Base-by-base conservation (phyloP, 768 basidiomycete species). In the Coprinopsis cinerea region DNA sequence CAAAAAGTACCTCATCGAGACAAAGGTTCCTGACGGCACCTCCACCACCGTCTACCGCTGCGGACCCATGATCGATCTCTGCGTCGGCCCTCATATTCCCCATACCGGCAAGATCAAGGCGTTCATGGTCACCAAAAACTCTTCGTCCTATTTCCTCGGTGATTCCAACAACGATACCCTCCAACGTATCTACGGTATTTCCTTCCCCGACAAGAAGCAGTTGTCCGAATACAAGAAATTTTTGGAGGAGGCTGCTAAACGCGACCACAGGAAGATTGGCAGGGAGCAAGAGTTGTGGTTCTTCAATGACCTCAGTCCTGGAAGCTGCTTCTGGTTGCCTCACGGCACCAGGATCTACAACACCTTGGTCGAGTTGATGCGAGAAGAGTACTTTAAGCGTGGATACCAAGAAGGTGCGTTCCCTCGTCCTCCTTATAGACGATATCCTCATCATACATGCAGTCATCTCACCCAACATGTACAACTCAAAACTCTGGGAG, bases 401-500 rank as follows among this genome's bases (percentile, higher is more conserved):
- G 93, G 89, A 41, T 99, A 97, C 68, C 85, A 90, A 66, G 96
- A 99, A 74, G 88, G 90, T 84, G 42, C 55, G 67, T 61, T 37
- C 20, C 35, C 27, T 23, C 52, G 43, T 51, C 36, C 30, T 18
- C 27, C 14, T n/a, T n/a, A 24, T 23, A 47, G 18, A 23, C 10
- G 6, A 9, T 23, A 23, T 37, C 5, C 26, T 14, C 10, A 46
- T 13, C 54, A 25, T 53, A 4, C 24, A 11, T 22, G 2, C 40
- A 91, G 95, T 99, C 55, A 96, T 96, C 57, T 92, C 96, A 4
- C 96, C 96, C 9, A 98, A 97, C 68, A 94, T 98, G 82, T 98
- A 81, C 79, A 82, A 95, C 76, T 77, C 81, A 52, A 95, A 97
- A 65, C 78, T 99, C 15, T 99, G 96, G 96, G 86, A 98, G 70